Evolutionary conservation across 306 rosid genomes (phyloP), one percentile per base, ranked within the genome.

Genomic region (Acmispon strigosus): DNA sequence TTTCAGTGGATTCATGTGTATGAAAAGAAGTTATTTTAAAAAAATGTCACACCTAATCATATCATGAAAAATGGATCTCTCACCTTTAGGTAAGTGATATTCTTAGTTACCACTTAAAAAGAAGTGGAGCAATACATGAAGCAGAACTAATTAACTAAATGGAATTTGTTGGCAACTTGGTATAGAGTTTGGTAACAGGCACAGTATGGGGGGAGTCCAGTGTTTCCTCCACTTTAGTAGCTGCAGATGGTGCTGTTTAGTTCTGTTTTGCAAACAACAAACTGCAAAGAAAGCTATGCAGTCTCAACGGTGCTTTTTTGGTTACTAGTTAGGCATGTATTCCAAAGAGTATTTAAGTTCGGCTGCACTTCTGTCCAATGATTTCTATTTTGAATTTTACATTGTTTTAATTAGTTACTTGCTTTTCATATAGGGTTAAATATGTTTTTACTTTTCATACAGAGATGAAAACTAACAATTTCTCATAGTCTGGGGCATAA

Each of bases 171-270:
- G 49, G 57, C 56, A 73, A 74, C 49, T 50, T 18, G 64, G 19
- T 34, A 36, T 58, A 36, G 52, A 1, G 10, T 44, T 55, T 43
- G 61, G 52, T 69, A 36, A 44, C 36, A 27, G 24, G 64, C 65
- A 63, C 72, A 37, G 63, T 69, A 51, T 67, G 56, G 41, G 50
- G 49, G 41, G 41, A 55, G 37, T 18, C 18, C 20, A 19, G 8
- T 47, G 58, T 71, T n/a, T 57, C 16, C 43, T 41, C 18, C n/a
- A 68, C 56, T 54, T 39, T 13, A 49, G 69, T 72, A 43, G 66
- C 70, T 69, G 57, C 77, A 16, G 54, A 51, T 45, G 77, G 72
- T 42, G 22, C 57, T 76, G 58, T 55, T 58, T 69, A 73, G 80
- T 76, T 72, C 2, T 47, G 12, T 63, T 22, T 71, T 69, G 29